Base-by-base conservation (phyloP, 2,329 filamentous ascomycete genomes). In the Fusarium drepaniforme region DNA sequence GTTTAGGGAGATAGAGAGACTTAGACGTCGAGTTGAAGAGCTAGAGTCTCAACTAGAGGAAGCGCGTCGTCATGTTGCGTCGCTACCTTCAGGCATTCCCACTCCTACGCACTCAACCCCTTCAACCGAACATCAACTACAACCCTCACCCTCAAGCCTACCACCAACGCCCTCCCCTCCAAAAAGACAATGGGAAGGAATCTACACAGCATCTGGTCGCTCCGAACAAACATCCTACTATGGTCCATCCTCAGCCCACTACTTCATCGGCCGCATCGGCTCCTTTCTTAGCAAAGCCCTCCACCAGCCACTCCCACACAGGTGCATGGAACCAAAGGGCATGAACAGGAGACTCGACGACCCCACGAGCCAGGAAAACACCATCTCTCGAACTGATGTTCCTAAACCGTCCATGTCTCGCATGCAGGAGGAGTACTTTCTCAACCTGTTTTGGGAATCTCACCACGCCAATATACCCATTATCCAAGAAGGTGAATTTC, bases 341-440 rank as follows among this genome's bases (percentile, higher is more conserved):
- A 57, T 67, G 13, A 71, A 72, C 21, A 68, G 53, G 21, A 67
- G 68, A 13, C 28, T 72, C 12, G 65, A 46, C 21, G 60, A 58
- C 16, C 69, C 66, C 33, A 65, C 63, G 8, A 59, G 66, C 23
- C 51, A 61, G 3, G 66, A 60, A 13, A 46, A 40, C 8, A 23
- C 58, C 2, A 49, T 40, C n/a, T 18, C 42, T 5, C 38, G 42
- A 8, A 8, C 13, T 2, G 66, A 65, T 7, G 12, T 37, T 2
- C 49, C 63, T 5, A 65, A 46, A 16, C 64, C 64, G 82, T 86
- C 51, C 83, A 84, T 87, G 46, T 82, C 79, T 4, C 78, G 80
- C 13, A 78, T 79, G 5, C 83, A 88, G 72, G 86, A 88, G 75
- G 85, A 87, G 46, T 85, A 84, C 57, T 86, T 87, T 44, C 74